Evolutionary conservation across 441 rosid genomes (phyloP), one percentile per base, ranked within the genome.

Genomic region (Daphne laureola): DNA sequence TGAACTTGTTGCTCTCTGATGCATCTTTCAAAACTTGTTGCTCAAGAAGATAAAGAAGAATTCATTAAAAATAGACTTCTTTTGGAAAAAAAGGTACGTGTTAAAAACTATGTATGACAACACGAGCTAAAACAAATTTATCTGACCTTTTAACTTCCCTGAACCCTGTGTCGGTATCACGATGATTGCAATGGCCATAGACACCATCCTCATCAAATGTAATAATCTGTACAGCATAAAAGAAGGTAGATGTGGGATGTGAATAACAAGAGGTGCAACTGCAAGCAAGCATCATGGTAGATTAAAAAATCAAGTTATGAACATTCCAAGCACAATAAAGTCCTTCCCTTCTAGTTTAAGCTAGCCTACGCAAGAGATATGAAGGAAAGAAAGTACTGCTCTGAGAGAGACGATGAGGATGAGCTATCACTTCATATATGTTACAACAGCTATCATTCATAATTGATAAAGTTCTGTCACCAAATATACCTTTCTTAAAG

Each of bases 141-240:
- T 4, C 14, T 4, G 2, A 23, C 8, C 43, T 40, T 55, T 47
- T 27, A 17, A 72, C 88, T 59, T 67, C 88, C 90, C 77, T 42
- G 55, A 82, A 78, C 59, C 86, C 93, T 68, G 56, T 63, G 65
- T 84, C 79, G 54, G 78, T 84, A 71, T 86, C 95, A 8, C 70
- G 43, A 51, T 88, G 98, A 67, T 86, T 91, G 61, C 91, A 78
- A 61, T 91, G 93, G 69, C 93, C 96, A 36, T 85, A 86, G 74
- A 88, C 76, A 41, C 93, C 96, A 71, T 79, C 62, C 46, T 62
- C 67, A 69, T 91, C 95, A 38, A 91, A 91, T 46, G 91, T 86
- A 51, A 88, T 67, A 53, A 88, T 72, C 87, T 88, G 73, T 51
- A 72, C 66, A 44, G 47, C 27, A 55, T 31, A 36, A 55, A 31